Evolutionary conservation across 176 grass and related monocot species (phyloP).

Genomic region (Triticum monococcum): DNA sequence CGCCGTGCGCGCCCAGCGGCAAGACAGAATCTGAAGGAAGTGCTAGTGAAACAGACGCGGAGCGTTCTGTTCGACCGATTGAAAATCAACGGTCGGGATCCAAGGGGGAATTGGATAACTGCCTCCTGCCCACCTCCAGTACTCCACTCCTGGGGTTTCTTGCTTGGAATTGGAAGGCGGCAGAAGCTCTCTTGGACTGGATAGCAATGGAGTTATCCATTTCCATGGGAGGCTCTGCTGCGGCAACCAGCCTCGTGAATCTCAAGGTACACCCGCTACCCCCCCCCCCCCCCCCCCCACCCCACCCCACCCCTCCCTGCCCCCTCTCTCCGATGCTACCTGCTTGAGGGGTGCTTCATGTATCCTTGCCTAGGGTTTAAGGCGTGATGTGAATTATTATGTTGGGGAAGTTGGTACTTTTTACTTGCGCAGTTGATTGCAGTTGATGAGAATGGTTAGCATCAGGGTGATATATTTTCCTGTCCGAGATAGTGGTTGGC

Average conservation of each 20-base stretch:
- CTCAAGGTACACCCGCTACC: constrained; percentile 22
- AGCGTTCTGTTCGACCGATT: neutral
- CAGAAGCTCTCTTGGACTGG: neutral
- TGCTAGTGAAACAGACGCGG: neutral
- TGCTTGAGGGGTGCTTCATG: neutral
- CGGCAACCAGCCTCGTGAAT: neutral
- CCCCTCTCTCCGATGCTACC: neutral
- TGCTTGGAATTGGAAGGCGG: neutral
- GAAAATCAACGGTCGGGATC: neutral
- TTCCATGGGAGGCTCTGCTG: constrained; percentile 4
- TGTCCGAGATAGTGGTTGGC: neutral
- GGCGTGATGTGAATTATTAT: neutral
- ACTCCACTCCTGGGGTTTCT: neutral
- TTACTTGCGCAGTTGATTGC: too few relatives aligned
- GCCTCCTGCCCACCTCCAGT: neutral
- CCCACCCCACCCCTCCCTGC: too few relatives aligned
- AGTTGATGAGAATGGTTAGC: neutral
- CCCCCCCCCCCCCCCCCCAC: neutral
- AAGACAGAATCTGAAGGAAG: neutral
- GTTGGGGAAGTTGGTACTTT: neutral
- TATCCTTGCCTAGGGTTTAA: neutral
- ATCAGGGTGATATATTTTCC: neutral
- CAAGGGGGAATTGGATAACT: neutral
- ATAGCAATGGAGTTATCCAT: constrained; percentile 40
- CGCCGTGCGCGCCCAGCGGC: neutral